Evolutionary conservation across 768 basidiomycete species (phyloP).

Genomic region (Podaxis mareebaensis): DNA sequence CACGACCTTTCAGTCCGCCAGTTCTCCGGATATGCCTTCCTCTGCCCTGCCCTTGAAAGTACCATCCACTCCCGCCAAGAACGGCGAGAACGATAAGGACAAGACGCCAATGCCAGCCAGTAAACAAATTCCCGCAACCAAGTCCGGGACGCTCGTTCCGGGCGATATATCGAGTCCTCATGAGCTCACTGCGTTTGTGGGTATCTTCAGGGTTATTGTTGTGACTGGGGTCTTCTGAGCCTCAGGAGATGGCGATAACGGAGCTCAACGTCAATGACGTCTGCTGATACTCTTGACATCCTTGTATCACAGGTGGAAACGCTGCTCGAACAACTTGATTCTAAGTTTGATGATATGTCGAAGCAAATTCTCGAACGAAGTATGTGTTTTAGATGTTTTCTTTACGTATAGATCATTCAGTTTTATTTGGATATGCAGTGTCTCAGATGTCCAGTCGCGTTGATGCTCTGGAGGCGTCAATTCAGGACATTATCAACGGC

Average conservation of each 20-base stretch:
- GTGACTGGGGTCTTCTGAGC: neutral
- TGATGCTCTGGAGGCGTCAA: constrained; percentile 84
- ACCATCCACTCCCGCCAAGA: constrained; percentile 55
- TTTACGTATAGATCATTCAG: constrained; percentile 15
- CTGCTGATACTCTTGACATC: constrained; percentile 7
- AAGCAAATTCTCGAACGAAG: constrained; percentile 83
- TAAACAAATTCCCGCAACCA: constrained; percentile 41
- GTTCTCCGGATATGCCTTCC: constrained; percentile 36
- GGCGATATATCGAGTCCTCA: constrained; percentile 89
- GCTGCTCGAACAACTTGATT: constrained; percentile 83
- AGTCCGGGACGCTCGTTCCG: constrained; percentile 40
- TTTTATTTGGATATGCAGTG: constrained; percentile 52
- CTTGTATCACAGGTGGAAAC: constrained; percentile 70
- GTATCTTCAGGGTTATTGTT: constrained; percentile 28
- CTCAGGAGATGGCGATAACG: neutral
- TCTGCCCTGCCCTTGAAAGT: constrained; percentile 72
- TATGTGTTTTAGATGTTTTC: constrained; percentile 28
- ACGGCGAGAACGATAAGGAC: constrained; percentile 43
- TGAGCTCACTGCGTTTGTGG: constrained; percentile 91
- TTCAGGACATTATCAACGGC: constrained; percentile 89
- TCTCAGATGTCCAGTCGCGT: constrained; percentile 90
- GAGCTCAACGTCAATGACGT: neutral
- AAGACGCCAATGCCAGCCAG: constrained; percentile 51
- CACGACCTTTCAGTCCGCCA: neutral
- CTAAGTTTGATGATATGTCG: constrained; percentile 93